These are phyloP conservation scores for Pleurotus citrinopileatus DNA, from an alignment of 768 basidiomycete species.

Conservation along the genomic window DNA sequence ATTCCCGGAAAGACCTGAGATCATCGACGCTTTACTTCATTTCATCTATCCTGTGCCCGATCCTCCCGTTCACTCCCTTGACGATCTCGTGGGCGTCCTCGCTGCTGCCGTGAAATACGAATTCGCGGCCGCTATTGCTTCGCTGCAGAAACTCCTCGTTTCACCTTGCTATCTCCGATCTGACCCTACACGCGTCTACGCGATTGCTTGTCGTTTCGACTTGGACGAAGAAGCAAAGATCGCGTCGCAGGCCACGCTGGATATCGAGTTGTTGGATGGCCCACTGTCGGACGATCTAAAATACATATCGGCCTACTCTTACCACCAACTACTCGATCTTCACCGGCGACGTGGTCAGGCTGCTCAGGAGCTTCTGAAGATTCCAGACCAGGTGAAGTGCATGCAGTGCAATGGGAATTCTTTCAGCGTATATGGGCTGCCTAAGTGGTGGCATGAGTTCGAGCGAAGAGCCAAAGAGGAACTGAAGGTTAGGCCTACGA, in stretches of 20 bases:
- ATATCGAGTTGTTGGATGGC: slow-evolving; percentile 49
- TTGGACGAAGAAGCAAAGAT: slow-evolving; percentile 60
- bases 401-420: slow-evolving; percentile 61
- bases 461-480: slow-evolving; percentile 56
- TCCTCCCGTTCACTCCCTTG: slow-evolving; percentile 48
- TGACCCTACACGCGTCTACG: slow-evolving; percentile 62
- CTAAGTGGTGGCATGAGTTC: slow-evolving; percentile 71
- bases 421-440: slow-evolving; percentile 42
- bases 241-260: slow-evolving; percentile 59
- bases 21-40: slow-evolving; percentile 50
- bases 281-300: slow-evolving; percentile 61
- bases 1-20: slow-evolving; percentile 46
- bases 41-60: slow-evolving; percentile 62
- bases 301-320: slow-evolving; percentile 65
- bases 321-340: slow-evolving; percentile 60
- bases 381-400: slow-evolving; percentile 54
- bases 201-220: slow-evolving; percentile 65
- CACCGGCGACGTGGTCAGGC: slow-evolving; percentile 52
- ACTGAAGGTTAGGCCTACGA: slow-evolving; percentile 50
- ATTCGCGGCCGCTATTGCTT: slow-evolving; percentile 39
- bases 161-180: slow-evolving; percentile 43
- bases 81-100: slow-evolving; percentile 50
- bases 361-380: slow-evolving; percentile 44
- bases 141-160: slow-evolving; percentile 51
- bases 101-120: slow-evolving; percentile 65